phyloP scores from a whole-genome alignment of 345 rosid species.

The Sisymbrium irio region DNA sequence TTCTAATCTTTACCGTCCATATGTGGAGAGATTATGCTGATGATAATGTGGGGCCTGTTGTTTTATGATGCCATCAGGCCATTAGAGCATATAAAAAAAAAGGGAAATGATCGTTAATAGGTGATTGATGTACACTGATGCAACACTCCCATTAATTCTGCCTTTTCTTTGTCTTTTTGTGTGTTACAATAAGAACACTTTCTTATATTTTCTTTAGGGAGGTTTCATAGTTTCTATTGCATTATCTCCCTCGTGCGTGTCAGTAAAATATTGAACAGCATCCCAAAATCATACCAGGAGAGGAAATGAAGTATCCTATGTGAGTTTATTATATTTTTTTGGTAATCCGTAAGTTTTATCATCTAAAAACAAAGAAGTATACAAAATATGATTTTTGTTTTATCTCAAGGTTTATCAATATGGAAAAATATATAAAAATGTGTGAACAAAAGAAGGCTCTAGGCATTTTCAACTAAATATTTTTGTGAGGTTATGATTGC shows the following conservation, averaged over 20 bases:
- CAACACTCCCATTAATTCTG: slow-evolving; percentile 33
- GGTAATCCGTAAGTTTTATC: not conserved
- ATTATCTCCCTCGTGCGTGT: slow-evolving; percentile 6
- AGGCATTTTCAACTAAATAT: slow-evolving; percentile 28
- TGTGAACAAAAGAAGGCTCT: slow-evolving; percentile 22
- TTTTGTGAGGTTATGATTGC: slow-evolving; percentile 39
- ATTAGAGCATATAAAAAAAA: slow-evolving; percentile 23
- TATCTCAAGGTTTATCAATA: slow-evolving; percentile 14
- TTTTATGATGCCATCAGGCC: slow-evolving; percentile 64
- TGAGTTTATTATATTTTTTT: too few relatives aligned
- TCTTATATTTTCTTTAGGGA: slow-evolving; percentile 31
- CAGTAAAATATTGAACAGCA: slow-evolving; percentile 1
- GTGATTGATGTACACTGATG: slow-evolving; percentile 27
- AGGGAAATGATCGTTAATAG: slow-evolving; percentile 9
- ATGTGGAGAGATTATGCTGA: slow-evolving; percentile 45
- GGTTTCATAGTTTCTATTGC: slow-evolving; percentile 4
- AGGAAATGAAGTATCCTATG: not conserved
- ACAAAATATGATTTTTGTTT: not conserved
- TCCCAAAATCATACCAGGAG: not conserved
- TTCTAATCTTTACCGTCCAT: slow-evolving; percentile 47
- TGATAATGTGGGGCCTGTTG: slow-evolving; percentile 40
- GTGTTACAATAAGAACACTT: slow-evolving; percentile 25
- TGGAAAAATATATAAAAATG: slow-evolving; percentile 26
- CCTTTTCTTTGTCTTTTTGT: slow-evolving; percentile 30
- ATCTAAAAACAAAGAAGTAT: not conserved